Conservation (phyloP, 495 filamentous ascomycete genomes). For the Choiromyces venosus region DNA sequence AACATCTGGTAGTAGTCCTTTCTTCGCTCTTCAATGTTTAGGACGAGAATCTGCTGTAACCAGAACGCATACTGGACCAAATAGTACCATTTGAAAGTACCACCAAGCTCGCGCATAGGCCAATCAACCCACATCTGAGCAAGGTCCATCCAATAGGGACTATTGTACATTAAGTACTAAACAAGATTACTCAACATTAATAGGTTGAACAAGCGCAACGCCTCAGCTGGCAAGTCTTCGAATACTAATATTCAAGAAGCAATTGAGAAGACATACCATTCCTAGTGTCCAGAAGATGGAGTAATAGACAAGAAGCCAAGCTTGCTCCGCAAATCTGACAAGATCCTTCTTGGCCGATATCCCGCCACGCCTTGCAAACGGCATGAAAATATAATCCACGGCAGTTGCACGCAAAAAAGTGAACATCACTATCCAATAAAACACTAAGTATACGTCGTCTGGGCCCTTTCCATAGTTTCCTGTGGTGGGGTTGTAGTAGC, state of each 20-base stretch:
- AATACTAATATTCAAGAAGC: not conserved
- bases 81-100: slow-evolving; percentile 82
- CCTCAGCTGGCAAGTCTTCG: not conserved
- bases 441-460: slow-evolving; percentile 73
- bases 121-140: slow-evolving; percentile 74
- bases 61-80: slow-evolving; percentile 88
- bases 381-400: slow-evolving; percentile 80
- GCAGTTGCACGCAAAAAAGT: slow-evolving; percentile 76
- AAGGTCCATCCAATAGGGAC: slow-evolving; percentile 72
- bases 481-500: slow-evolving; percentile 65
- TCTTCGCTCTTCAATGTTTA: slow-evolving; percentile 86
- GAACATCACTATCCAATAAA: slow-evolving; percentile 74
- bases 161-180: slow-evolving; percentile 75
- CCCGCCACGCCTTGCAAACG: slow-evolving; percentile 63
- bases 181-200: slow-evolving; percentile 1
- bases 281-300: slow-evolving; percentile 72
- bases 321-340: slow-evolving; percentile 85
- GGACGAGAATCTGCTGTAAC: slow-evolving; percentile 87
- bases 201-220: not conserved
- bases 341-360: slow-evolving; percentile 66
- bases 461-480: slow-evolving; percentile 67
- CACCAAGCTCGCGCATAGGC: slow-evolving; percentile 66
- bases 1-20: slow-evolving; percentile 98
- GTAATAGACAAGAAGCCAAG: slow-evolving; percentile 81
- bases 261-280: slow-evolving; percentile 57